phyloP scores from a whole-genome alignment of 495 filamentous ascomycete species.

The Bombardia bombarda region DNA sequence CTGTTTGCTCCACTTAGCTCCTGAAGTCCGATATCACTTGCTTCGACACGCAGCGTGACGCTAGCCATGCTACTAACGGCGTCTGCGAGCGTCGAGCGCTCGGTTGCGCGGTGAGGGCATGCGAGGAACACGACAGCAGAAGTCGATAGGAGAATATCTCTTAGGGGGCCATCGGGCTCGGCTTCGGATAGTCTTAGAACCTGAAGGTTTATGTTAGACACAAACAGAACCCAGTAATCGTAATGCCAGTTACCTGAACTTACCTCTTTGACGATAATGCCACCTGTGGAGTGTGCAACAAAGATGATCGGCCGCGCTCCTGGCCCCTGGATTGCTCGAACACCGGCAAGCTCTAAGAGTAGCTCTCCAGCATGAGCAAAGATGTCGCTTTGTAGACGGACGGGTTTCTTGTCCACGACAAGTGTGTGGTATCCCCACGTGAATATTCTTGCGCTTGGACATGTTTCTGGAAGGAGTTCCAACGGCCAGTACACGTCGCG shows the following conservation, averaged over 20 bases:
- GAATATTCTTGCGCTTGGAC: constrained; percentile 24
- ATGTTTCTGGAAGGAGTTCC: constrained; percentile 25
- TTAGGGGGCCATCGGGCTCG: constrained; percentile 18
- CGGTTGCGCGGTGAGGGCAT: constrained; percentile 25
- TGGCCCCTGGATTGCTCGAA: constrained; percentile 7
- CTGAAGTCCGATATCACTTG: constrained; percentile 17
- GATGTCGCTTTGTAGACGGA: constrained; percentile 22
- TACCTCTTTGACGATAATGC: constrained; percentile 33
- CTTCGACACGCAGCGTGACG: constrained; percentile 14
- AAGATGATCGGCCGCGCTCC: constrained; percentile 21
- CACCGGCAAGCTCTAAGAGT: constrained; percentile 17
- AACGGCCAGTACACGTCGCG: constrained; percentile 27
- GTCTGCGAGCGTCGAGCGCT: constrained; percentile 18
- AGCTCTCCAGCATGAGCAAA: constrained; percentile 26
- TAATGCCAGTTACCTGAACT: too few species aligned
- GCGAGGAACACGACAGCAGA: constrained; percentile 25
- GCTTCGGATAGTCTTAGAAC: constrained; percentile 22
- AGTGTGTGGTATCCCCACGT: constrained; percentile 31
- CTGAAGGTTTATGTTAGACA: constrained; percentile 19
- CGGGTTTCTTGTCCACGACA: constrained; percentile 17
- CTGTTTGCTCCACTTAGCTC: constrained; percentile 23
- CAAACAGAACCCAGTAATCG: too few species aligned
- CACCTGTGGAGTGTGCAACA: constrained; percentile 28
- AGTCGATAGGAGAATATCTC: constrained; percentile 22
- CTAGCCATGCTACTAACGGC: constrained; percentile 27